Evolutionary conservation across 1,284 basidiomycete species (phyloP).

Genomic region (Mrakiaceae sp.): DNA sequence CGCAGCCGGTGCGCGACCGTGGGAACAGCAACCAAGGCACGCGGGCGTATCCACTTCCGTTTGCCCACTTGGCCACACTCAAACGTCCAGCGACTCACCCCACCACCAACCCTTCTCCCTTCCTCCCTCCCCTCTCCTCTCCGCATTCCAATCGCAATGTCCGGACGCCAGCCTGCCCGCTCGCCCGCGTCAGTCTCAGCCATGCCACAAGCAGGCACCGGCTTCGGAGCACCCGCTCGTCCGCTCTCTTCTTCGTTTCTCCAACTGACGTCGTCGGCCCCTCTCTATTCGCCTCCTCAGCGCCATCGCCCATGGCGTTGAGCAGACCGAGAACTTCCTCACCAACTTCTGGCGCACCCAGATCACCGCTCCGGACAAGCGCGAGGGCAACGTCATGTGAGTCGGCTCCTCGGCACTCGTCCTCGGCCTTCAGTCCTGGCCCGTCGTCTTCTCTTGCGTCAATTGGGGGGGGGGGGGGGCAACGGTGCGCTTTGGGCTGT

Average conservation of each 20-base stretch:
- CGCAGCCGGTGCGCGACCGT: too few species aligned
- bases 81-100: too few species aligned
- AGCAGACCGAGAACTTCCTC: not conserved
- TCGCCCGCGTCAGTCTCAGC: not conserved
- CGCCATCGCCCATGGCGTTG: too few species aligned
- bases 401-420: not conserved
- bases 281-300: too few species aligned
- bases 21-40: too few species aligned
- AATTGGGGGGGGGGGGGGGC: not conserved
- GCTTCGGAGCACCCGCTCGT: too few species aligned
- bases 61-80: too few species aligned
- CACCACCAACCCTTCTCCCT: not conserved
- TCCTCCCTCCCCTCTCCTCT: not conserved
- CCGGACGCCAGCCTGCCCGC: not conserved
- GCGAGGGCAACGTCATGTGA: conserved; percentile 14
- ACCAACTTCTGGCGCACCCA: conserved; percentile 14
- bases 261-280: too few species aligned
- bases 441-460: too few species aligned
- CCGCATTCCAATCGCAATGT: not conserved
- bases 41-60: too few species aligned
- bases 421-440: not conserved
- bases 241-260: too few species aligned
- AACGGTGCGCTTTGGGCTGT: too few species aligned
- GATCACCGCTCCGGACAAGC: conserved; percentile 14
- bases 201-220: not conserved